A percentile compares a stretch with the other conserved stretches of the same genome.
Evolutionary conservation across 768 basidiomycete species (phyloP).

Genomic region (Mycena galopus): DNA sequence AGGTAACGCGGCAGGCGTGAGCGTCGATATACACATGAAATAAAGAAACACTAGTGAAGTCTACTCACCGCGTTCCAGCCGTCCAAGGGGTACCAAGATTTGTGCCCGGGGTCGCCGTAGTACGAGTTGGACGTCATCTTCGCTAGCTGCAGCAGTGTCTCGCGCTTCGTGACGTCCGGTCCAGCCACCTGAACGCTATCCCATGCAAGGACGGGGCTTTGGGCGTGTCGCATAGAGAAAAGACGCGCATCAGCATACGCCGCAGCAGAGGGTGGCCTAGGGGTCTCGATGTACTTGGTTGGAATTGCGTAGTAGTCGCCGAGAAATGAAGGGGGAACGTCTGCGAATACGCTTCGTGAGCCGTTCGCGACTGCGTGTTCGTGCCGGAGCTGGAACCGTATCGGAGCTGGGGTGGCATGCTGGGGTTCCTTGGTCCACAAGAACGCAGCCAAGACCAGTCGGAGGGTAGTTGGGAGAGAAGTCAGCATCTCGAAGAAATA

Average conservation of each 20-base stretch:
- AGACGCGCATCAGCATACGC: slow-evolving; percentile 54
- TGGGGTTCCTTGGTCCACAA: slow-evolving; percentile 52
- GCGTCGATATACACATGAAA: background rate
- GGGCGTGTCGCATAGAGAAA: slow-evolving; percentile 51
- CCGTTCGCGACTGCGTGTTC: slow-evolving; percentile 67
- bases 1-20: slow-evolving; percentile 57
- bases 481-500: too few species aligned
- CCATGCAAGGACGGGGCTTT: slow-evolving; percentile 68
- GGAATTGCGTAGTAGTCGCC: slow-evolving; percentile 56
- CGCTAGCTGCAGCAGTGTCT: slow-evolving; percentile 81
- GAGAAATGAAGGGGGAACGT: slow-evolving; percentile 53
- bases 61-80: slow-evolving; percentile 56
- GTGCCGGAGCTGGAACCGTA: slow-evolving; percentile 77
- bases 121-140: slow-evolving; percentile 95
- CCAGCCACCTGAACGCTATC: slow-evolving; percentile 70
- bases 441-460: slow-evolving; percentile 55
- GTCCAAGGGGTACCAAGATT: slow-evolving; percentile 80
- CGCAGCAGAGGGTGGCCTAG: slow-evolving; percentile 61
- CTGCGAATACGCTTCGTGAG: slow-evolving; percentile 70
- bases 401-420: slow-evolving; percentile 46
- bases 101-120: slow-evolving; percentile 56
- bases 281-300: slow-evolving; percentile 54
- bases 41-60: background rate
- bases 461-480: slow-evolving; percentile 56
- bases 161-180: slow-evolving; percentile 80